Conservation (phyloP, 2,329 filamentous ascomycete species). For the Colletotrichum horii region DNA sequence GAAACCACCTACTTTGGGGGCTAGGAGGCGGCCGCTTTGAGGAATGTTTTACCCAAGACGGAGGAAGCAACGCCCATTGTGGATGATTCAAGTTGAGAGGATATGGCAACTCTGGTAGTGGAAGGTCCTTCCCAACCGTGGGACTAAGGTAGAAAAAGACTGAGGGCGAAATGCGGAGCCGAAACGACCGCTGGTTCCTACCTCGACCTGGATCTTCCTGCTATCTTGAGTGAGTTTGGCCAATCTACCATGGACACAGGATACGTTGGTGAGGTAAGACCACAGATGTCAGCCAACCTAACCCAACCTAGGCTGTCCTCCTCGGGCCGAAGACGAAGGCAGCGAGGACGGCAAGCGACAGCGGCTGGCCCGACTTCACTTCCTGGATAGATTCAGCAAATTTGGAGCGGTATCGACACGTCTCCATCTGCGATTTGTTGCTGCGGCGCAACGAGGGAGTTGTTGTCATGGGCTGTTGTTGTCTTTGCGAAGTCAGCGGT, state of each 20-base stretch:
- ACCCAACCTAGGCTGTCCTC: neutral
- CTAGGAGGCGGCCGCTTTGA: neutral
- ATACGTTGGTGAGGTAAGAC: neutral
- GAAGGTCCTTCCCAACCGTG: neutral
- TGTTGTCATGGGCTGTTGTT: neutral
- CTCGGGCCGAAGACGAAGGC: neutral
- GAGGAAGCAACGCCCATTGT: neutral
- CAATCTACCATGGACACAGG: neutral
- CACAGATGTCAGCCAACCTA: neutral
- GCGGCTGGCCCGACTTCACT: neutral
- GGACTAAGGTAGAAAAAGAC: neutral
- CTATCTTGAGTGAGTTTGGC: neutral
- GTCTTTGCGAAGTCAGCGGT: conserved; percentile 15
- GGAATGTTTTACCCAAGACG: neutral
- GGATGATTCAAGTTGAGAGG: neutral
- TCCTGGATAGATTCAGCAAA: neutral
- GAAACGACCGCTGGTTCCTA: neutral
- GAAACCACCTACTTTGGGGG: neutral
- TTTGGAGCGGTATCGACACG: neutral
- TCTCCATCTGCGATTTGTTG: neutral
- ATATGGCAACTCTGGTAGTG: neutral
- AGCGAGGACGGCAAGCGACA: neutral
- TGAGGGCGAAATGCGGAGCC: neutral
- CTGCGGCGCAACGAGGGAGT: neutral
- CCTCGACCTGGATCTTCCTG: neutral